Conservation (phyloP, 2,329 filamentous ascomycete species). For the Drechslera avenae region DNA sequence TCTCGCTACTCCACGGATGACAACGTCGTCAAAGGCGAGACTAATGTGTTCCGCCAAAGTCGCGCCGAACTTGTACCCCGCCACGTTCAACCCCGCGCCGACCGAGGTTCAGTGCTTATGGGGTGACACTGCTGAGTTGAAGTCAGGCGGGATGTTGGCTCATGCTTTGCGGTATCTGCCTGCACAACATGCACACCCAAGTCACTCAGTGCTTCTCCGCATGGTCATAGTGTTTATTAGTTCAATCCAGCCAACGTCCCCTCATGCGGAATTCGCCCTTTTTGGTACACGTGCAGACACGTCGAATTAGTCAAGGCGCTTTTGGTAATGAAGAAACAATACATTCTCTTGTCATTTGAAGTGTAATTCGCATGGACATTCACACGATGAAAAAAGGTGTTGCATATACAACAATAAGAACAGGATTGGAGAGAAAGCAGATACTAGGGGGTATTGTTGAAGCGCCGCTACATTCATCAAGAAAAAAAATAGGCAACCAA, state of each 20-base stretch:
- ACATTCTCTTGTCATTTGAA: not conserved
- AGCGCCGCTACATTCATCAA: not conserved
- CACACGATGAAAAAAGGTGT: too few species aligned
- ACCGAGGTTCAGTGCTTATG: too few species aligned
- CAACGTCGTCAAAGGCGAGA: too few species aligned
- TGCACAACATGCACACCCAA: not conserved
- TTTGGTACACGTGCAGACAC: not conserved
- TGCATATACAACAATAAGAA: too few species aligned
- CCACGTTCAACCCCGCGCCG: too few species aligned
- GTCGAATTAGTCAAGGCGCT: not conserved
- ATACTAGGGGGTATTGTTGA: constrained; percentile 7
- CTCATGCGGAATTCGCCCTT: not conserved
- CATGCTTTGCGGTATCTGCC: not conserved
- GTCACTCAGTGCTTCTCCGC: not conserved
- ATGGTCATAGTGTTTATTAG: not conserved
- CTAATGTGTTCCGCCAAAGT: too few species aligned
- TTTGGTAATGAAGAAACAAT: not conserved
- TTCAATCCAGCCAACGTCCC: not conserved
- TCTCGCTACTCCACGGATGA: not conserved
- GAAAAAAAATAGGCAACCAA: not conserved
- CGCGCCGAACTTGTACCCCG: too few species aligned
- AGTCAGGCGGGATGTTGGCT: not conserved
- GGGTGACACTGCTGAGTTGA: too few species aligned
- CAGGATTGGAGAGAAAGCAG: not conserved
- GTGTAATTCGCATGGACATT: not conserved